phyloP scores from a whole-genome alignment of 257 asterid genomes.

The Nyctanthes arbortristis region DNA sequence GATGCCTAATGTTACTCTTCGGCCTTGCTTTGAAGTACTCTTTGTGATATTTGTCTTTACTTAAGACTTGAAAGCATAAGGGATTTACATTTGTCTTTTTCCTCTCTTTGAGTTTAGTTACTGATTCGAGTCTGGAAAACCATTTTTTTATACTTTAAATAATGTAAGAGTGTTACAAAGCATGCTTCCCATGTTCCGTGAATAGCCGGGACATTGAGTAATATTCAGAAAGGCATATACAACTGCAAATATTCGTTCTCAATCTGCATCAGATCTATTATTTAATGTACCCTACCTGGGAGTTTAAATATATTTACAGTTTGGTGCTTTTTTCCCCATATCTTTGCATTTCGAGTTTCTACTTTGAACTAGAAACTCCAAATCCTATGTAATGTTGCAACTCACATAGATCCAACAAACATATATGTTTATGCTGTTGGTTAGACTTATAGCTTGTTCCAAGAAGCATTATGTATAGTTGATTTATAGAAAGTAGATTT shows the following conservation, averaged over 20 bases:
- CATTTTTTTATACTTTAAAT: no score
- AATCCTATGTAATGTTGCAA: background rate
- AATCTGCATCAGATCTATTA: background rate
- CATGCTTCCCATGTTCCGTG: no score
- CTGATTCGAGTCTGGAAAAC: background rate
- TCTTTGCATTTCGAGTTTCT: background rate
- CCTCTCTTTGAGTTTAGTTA: conserved; percentile 5
- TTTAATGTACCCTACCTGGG: background rate
- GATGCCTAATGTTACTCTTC: conserved; percentile 1
- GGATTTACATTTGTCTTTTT: background rate
- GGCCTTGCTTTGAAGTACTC: conserved; percentile 3
- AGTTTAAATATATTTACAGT: background rate
- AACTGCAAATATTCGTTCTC: background rate
- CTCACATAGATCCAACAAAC: background rate
- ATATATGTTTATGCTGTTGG: background rate
- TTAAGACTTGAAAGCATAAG: background rate
- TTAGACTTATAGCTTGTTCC: no score
- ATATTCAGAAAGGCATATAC: no score
- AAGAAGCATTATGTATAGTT: no score
- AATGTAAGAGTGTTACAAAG: no score
- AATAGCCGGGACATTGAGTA: no score
- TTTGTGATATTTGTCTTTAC: background rate
- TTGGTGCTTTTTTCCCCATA: background rate
- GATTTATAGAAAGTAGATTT: no score
- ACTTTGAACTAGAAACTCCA: background rate